Base-by-base conservation (phyloP, 306 rosid species). In the Erythrophleum fordii region DNA sequence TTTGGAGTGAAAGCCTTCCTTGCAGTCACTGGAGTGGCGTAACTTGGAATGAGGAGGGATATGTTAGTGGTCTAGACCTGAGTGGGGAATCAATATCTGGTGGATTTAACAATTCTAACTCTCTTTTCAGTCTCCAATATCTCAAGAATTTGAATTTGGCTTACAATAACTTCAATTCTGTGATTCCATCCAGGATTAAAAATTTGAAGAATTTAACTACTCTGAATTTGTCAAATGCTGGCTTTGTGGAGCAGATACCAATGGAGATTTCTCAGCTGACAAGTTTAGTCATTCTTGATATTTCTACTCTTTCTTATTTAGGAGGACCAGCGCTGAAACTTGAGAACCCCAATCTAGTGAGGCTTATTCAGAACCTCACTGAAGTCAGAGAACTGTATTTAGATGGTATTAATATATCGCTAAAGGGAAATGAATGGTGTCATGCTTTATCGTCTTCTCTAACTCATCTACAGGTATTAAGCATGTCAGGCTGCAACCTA, bases 371-470 rank as follows among this genome's bases (percentile, higher is more conserved):
- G 35, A 85, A 86, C 26, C 59, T 93, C 53, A n/a, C 51, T 0
- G 16, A 65, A 49, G 76, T 93, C 35, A 10, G 4, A 1, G 73
- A 84, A 76, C 55, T 91, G 6, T 41, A 72, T 87, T 77, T 91
- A 0, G 92, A 93, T 84, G 87, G 90, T 69, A 74, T 85, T 0
- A 29, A 8, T 8, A 73, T 89, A 77, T 58, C 89, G 34, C 83
- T 80, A 2, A 18, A 1, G n/a, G 90, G 89, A 28, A 22, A 74
- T 2, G 73, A 84, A n/a, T 90, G 97, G 97, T 7, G 91, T 37
- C 39, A 61, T 13, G 81, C 83, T 6, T 20, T 88, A 44, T 72
- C 79, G 29, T 64, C 69, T 29, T 62, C 58, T 3, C 9, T 86
- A 20, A 68, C n/a, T 41, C 59, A 46, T 18, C 75, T 86, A 1